Evolutionary conservation across 768 basidiomycete genomes (phyloP).

Genomic region (Dioszegia aurantiaca): DNA sequence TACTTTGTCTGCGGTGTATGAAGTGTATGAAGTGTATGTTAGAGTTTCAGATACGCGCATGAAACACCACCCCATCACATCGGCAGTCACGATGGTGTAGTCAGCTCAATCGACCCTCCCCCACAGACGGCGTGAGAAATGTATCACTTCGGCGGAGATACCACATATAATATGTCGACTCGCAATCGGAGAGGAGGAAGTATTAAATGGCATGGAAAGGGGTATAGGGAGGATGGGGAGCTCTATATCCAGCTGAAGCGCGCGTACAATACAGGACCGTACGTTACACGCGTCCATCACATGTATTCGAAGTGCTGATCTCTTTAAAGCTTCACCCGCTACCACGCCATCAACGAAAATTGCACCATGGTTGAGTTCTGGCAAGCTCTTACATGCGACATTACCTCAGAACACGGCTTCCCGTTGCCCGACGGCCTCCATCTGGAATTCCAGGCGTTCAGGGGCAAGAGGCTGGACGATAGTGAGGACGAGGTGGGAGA

Average conservation of each 20-base stretch:
- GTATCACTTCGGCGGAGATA: too few species aligned
- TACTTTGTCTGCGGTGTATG: too few species aligned
- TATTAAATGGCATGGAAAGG: constrained; percentile 6
- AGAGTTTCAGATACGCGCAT: too few species aligned
- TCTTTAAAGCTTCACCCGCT: not conserved
- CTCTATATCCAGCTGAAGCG: constrained; percentile 4
- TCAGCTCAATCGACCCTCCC: too few species aligned
- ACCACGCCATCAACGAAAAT: constrained; percentile 1
- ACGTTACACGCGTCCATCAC: not conserved
- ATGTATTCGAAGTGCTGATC: not conserved
- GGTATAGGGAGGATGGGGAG: constrained; percentile 1
- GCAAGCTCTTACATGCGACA: not conserved
- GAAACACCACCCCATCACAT: too few species aligned
- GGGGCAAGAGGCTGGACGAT: constrained; percentile 3
- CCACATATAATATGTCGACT: not conserved
- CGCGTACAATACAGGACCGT: not conserved
- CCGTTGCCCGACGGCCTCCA: not conserved
- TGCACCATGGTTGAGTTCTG: constrained; percentile 6
- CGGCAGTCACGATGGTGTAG: too few species aligned
- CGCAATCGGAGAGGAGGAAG: not conserved
- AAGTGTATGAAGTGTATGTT: too few species aligned
- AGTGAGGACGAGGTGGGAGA: not conserved
- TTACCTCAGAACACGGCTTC: not conserved
- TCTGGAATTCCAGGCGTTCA: not conserved
- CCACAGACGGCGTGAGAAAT: too few species aligned